These are phyloP conservation scores for Corylus americana DNA, from an alignment of 306 rosid genomes.

Conservation along the genomic window DNA sequence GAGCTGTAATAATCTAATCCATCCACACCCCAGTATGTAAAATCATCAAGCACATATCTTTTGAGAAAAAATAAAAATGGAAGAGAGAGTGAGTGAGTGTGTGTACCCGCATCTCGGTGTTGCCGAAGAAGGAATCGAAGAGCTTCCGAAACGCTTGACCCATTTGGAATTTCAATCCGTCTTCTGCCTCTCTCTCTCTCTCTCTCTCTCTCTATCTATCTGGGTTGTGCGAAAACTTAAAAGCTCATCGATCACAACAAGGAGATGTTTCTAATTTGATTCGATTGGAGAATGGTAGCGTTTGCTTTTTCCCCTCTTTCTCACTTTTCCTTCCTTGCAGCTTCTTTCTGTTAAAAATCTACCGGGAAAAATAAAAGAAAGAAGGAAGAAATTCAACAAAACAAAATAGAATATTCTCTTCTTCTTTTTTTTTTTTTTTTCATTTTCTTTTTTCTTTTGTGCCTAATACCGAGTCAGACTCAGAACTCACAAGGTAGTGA, in stretches of 20 bases:
- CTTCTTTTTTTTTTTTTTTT: neutral
- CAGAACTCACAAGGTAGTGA: too few relatives aligned
- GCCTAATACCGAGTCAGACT: neutral
- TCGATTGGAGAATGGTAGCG: constrained; percentile 19
- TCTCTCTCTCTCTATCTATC: neutral
- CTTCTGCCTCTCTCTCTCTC: neutral
- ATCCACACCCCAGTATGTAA: neutral
- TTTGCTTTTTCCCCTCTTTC: constrained; percentile 1
- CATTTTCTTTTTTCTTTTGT: neutral
- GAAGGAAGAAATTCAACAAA: neutral
- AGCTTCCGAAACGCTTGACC: constrained; percentile 70
- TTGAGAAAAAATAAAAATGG: neutral
- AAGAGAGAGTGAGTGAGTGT: neutral
- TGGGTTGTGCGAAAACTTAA: neutral
- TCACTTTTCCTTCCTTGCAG: neutral
- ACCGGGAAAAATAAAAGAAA: neutral
- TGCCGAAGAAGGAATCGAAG: constrained; percentile 65
- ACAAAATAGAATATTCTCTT: neutral
- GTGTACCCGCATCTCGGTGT: constrained; percentile 62
- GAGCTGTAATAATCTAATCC: neutral
- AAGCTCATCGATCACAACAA: neutral
- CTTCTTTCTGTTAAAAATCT: neutral
- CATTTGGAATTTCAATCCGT: constrained; percentile 21
- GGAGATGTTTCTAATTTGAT: neutral
- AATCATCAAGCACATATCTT: neutral